phyloP scores from a whole-genome alignment of 208 protist species.

The Trichomonas vaginalis region DNA sequence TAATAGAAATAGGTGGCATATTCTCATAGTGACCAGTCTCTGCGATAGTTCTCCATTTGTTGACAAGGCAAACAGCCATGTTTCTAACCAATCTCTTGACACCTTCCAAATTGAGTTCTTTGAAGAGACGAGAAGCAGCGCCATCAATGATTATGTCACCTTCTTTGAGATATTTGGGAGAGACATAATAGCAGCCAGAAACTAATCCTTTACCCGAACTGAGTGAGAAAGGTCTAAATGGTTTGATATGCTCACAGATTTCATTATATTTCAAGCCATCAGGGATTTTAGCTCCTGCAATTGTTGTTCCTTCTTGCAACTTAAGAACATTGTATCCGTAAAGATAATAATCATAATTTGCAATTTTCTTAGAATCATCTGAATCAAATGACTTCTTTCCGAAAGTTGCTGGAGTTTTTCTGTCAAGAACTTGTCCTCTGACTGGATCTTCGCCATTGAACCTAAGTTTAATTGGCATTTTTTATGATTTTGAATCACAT shows the following conservation, averaged over 20 bases:
- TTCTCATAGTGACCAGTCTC: no score
- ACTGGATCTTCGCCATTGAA: neutral
- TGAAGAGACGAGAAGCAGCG: neutral
- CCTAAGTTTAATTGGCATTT: neutral
- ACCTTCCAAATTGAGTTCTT: neutral
- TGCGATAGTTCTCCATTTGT: neutral
- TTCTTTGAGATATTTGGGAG: neutral
- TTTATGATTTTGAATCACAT: no score
- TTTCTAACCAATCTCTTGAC: neutral
- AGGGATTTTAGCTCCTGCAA: neutral
- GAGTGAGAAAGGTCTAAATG: neutral
- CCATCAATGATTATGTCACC: conserved; percentile 6
- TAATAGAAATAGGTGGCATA: no score
- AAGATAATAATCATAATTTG: neutral
- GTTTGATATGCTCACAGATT: neutral
- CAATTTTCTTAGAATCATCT: neutral
- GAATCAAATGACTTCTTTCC: neutral
- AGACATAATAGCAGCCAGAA: neutral
- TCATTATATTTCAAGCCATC: neutral
- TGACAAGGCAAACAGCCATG: neutral
- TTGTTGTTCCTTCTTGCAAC: neutral
- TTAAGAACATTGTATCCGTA: neutral
- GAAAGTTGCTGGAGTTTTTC: neutral
- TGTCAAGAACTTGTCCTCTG: no score
- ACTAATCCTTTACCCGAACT: neutral